These are phyloP conservation scores for Colletotrichum sp. DNA, from an alignment of 2,329 filamentous ascomycete species.

Conservation along the genomic window DNA sequence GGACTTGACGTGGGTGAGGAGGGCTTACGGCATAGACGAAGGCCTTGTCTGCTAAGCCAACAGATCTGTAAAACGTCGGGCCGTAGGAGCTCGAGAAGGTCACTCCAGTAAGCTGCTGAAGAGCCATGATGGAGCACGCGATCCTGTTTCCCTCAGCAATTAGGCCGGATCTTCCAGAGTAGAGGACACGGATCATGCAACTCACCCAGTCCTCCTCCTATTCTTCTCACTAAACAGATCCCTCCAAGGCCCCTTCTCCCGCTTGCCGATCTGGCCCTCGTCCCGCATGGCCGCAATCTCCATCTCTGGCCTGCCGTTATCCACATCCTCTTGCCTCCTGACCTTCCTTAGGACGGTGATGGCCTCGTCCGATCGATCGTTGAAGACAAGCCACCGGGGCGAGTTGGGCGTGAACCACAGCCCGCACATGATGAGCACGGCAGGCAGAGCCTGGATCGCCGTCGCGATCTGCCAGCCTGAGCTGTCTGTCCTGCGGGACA, in stretches of 20 bases:
- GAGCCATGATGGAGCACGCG: background rate
- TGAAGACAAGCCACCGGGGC: background rate
- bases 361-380: background rate
- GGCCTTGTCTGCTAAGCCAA: background rate
- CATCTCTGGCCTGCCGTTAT: background rate
- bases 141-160: background rate
- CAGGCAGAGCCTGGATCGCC: conserved; percentile 14
- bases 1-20: background rate
- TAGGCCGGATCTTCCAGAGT: background rate
- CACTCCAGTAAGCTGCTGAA: background rate
- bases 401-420: background rate
- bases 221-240: background rate
- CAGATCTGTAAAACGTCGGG: background rate
- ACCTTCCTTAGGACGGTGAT: background rate
- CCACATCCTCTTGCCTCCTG: background rate
- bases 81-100: background rate
- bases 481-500: conserved; percentile 13
- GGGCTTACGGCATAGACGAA: background rate
- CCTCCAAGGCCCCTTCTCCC: background rate
- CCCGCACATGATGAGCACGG: conserved; percentile 1
- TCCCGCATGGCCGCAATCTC: background rate
- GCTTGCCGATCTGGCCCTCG: background rate
- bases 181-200: background rate
- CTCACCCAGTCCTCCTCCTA: background rate
- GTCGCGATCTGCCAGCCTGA: conserved; percentile 24